Evolutionary conservation across 75 land plant genomes (phyloP).

Genomic region (Gnetum montanum): DNA sequence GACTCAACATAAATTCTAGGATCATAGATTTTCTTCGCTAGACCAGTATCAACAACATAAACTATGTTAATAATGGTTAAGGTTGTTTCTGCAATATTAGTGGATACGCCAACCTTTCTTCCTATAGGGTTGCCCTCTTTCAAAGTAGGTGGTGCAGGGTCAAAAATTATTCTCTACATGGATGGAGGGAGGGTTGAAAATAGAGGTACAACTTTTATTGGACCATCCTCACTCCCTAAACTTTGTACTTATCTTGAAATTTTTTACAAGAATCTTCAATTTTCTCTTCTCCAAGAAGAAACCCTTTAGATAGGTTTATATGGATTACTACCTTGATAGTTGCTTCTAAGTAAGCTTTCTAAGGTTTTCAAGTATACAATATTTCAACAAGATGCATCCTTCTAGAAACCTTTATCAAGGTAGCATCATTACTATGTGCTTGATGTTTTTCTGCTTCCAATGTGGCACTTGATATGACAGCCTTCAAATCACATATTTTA

Average conservation of each 20-base stretch:
- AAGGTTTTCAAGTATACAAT: constrained; percentile 88
- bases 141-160: constrained; percentile 83
- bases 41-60: constrained; percentile 95
- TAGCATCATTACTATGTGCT: constrained; percentile 77
- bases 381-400: constrained; percentile 94
- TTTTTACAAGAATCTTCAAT: constrained; percentile 96
- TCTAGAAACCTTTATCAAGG: constrained; percentile 96
- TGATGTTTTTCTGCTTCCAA: constrained; percentile 96
- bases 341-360: constrained; percentile 89
- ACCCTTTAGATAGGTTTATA: constrained; percentile 88
- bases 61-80: constrained; percentile 95
- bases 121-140: constrained; percentile 72
- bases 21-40: constrained; percentile 83
- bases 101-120: constrained; percentile 97
- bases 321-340: constrained; percentile 91
- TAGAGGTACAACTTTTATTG: constrained; percentile 85
- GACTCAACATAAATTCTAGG: constrained; percentile 96
- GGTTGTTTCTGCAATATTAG: constrained; percentile 98
- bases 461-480: constrained; percentile 97
- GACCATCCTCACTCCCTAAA: constrained; percentile 84
- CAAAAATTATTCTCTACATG: constrained; percentile 98
- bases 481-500: constrained; percentile 78
- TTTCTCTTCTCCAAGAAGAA: constrained; percentile 93
- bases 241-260: constrained; percentile 67
- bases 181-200: constrained; percentile 95